Evolutionary conservation across 2,329 filamentous ascomycete genomes (phyloP).

Genomic region (Metarhizium album): DNA sequence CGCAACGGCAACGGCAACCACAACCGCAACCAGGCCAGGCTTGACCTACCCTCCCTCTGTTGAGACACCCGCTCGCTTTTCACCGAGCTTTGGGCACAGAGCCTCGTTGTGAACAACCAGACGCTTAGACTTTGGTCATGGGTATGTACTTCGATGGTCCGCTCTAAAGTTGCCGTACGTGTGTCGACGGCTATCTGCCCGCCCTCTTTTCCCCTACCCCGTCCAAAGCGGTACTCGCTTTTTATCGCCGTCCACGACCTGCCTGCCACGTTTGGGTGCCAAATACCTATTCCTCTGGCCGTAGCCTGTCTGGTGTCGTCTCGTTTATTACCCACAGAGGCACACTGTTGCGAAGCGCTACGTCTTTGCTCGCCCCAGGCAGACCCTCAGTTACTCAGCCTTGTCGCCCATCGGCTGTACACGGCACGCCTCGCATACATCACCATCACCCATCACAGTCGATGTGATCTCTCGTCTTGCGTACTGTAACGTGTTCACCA

Average conservation of each 20-base stretch:
- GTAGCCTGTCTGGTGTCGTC: not conserved
- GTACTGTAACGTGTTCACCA: not conserved
- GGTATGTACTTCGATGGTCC: conserved; percentile 12
- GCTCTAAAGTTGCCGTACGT: conserved; percentile 6
- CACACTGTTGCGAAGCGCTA: not conserved
- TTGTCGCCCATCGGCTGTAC: not conserved
- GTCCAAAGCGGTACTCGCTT: not conserved
- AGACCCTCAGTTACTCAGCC: not conserved
- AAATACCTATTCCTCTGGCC: not conserved
- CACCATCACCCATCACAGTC: not conserved
- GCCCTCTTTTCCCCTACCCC: conserved; percentile 2
- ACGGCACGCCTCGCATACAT: not conserved
- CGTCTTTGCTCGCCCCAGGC: not conserved
- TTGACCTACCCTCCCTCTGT: conserved; percentile 14
- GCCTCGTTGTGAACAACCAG: conserved; percentile 10
- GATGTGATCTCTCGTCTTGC: not conserved
- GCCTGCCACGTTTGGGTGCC: not conserved
- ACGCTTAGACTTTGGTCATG: conserved; percentile 14
- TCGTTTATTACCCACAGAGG: not conserved
- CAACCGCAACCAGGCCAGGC: no score
- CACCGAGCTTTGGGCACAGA: conserved; percentile 11
- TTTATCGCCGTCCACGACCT: not conserved
- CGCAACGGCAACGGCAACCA: conserved; percentile 14
- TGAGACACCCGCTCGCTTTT: conserved; percentile 16
- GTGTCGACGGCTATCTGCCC: conserved; percentile 4